Conservation (phyloP, 257 asterid species). For the Ilex asprella region DNA sequence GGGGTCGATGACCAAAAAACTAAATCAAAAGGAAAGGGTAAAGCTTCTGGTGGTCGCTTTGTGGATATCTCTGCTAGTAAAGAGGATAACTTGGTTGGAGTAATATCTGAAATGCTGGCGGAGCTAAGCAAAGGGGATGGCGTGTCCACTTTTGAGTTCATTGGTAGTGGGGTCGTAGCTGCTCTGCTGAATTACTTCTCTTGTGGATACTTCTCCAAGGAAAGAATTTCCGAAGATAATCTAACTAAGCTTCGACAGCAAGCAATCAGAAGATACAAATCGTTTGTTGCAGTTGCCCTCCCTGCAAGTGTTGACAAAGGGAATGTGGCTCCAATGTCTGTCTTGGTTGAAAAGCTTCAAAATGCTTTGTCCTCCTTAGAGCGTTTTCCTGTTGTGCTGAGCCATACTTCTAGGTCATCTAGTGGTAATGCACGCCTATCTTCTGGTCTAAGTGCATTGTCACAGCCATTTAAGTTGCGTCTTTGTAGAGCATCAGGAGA, state of each 20-base stretch:
- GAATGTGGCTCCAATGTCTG: slow-evolving; percentile 54
- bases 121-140: slow-evolving; percentile 92
- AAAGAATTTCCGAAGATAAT: slow-evolving; percentile 58
- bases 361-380: slow-evolving; percentile 85
- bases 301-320: slow-evolving; percentile 44
- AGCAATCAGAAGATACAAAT: slow-evolving; percentile 74
- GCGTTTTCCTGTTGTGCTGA: slow-evolving; percentile 88
- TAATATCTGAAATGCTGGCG: slow-evolving; percentile 63
- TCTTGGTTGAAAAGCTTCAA: slow-evolving; percentile 87
- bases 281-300: slow-evolving; percentile 77
- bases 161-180: slow-evolving; percentile 87
- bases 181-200: slow-evolving; percentile 82
- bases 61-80: slow-evolving; percentile 46
- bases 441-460: slow-evolving; percentile 83
- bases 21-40: slow-evolving; percentile 78
- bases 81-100: slow-evolving; percentile 63
- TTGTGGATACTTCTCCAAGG: slow-evolving; percentile 80
- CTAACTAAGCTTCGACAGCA: slow-evolving; percentile 70
- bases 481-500: slow-evolving; percentile 96
- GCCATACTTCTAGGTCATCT: slow-evolving; percentile 76
- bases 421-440: slow-evolving; percentile 77
- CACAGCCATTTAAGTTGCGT: slow-evolving; percentile 90
- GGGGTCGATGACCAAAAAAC: slow-evolving; percentile 55
- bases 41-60: slow-evolving; percentile 44
- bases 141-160: slow-evolving; percentile 92